Evolutionary conservation across 2,329 filamentous ascomycete species (phyloP), one percentile per base, ranked within the genome.

Genomic region (Pseudohalonectria lignicola): DNA sequence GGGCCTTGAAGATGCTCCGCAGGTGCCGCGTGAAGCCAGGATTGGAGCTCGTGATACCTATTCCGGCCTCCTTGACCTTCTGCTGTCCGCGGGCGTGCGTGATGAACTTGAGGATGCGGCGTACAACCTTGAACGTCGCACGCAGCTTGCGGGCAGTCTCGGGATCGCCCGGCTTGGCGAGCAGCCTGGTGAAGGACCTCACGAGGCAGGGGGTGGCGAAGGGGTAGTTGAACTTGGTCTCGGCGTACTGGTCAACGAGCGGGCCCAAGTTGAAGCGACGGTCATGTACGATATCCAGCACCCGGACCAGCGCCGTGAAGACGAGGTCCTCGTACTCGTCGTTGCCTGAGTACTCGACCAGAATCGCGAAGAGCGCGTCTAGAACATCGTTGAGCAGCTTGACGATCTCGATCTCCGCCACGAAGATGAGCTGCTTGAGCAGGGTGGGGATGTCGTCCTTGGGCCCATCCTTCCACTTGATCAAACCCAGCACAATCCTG

Each of bases 381-480:
- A 98, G 81, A 1, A 96, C 87, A 49, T 94, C 83, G 45, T 76
- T 82, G 7, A 96, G 66, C 31, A 96, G 72, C 63, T 96, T 98
- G 44, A 98, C 92, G 25, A 98, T 85, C 60, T 98, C 93, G 40
- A 96, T 94, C 55, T 98, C 92, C 0, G 92, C 85, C 1, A 98
- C 88, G 47, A 96, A 96, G 16, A 88, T 79, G 35, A 96, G 75
- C 47, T 88, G 80, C 53, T 83, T 82, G 31, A 98, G 63, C 1
- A 94, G 65, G 18, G 77, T 70, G 1, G 84, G 69, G 2, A 96
- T 68, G 26, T 88, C 78, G 20, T 79, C 77, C 33, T 79, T 72
- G 1, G 79, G 69, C 30, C 80, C 71, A 11, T 90, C 82, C 52
- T 78, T 86, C 92, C 92, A 96, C 49, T 81, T 85, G 25, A 96